Conservation (phyloP, 768 basidiomycete species). For the Fomitopsis pulvina region DNA sequence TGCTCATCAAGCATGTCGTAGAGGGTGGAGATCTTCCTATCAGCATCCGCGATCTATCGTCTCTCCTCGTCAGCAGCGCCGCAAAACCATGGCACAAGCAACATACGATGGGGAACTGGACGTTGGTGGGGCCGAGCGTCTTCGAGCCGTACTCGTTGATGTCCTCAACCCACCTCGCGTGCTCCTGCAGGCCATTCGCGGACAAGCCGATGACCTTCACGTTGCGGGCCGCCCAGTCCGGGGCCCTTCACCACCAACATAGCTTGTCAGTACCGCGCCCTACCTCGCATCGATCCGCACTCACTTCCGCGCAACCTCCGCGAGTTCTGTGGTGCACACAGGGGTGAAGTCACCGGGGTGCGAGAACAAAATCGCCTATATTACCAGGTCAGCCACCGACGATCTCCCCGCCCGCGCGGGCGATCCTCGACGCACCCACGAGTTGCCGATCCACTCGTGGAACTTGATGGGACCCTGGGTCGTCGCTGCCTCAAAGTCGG, state of each 20-base stretch:
- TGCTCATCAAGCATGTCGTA: constrained; percentile 98
- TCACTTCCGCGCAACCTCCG: constrained; percentile 78
- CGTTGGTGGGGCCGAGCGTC: constrained; percentile 53
- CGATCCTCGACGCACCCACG: constrained; percentile 83
- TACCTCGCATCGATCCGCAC: not conserved
- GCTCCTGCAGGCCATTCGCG: constrained; percentile 82
- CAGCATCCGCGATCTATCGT: constrained; percentile 81
- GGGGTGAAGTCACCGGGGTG: constrained; percentile 94
- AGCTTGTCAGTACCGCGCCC: not conserved
- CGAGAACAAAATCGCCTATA: constrained; percentile 85
- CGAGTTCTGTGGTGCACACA: constrained; percentile 95
- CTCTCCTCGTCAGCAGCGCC: not conserved
- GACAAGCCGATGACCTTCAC: constrained; percentile 94
- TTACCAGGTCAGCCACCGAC: not conserved
- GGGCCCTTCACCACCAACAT: constrained; percentile 31
- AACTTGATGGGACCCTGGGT: constrained; percentile 84
- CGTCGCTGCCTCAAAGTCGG: constrained; percentile 88
- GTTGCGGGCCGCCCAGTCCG: constrained; percentile 79
- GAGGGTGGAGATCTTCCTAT: constrained; percentile 75
- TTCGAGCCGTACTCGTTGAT: constrained; percentile 77
- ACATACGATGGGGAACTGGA: constrained; percentile 89
- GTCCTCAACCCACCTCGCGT: constrained; percentile 84
- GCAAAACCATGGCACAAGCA: not conserved
- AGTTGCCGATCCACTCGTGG: constrained; percentile 86
- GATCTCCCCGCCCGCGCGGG: not conserved